Evolutionary conservation across 2,329 filamentous ascomycete genomes (phyloP).

Genomic region (Hansfordia pulvinata): DNA sequence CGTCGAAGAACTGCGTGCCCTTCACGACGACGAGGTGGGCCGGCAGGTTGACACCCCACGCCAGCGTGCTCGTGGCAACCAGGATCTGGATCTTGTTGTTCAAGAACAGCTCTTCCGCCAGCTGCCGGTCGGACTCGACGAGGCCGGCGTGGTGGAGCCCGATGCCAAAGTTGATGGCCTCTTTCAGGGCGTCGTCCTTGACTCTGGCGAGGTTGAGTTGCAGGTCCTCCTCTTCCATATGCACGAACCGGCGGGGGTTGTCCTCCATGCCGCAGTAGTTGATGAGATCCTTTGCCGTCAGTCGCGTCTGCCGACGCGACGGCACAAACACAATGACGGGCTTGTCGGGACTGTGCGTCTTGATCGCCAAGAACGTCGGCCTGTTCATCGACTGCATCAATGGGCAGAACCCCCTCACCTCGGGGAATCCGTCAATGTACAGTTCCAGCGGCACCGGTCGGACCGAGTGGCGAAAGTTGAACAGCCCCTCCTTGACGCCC

Average conservation of each 20-base stretch:
- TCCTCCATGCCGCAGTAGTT: conserved; percentile 98
- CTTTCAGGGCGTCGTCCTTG: conserved; percentile 83
- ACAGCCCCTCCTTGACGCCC: conserved; percentile 86
- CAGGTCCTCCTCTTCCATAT: conserved; percentile 90
- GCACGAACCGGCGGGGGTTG: conserved; percentile 82
- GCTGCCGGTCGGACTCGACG: conserved; percentile 81
- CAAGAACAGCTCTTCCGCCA: conserved; percentile 88
- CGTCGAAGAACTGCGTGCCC: conserved; percentile 95
- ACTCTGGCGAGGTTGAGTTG: conserved; percentile 77
- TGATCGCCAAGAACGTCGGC: conserved; percentile 90
- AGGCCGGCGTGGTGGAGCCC: conserved; percentile 94
- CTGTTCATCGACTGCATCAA: conserved; percentile 99
- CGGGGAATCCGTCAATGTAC: conserved; percentile 94
- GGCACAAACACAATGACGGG: conserved; percentile 98
- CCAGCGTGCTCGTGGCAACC: conserved; percentile 87
- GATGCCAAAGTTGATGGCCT: conserved; percentile 95
- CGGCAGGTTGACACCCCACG: conserved; percentile 96
- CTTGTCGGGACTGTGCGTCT: conserved; percentile 90
- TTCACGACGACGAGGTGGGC: conserved; percentile 96
- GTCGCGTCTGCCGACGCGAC: conserved; percentile 81
- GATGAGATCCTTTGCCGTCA: conserved; percentile 92
- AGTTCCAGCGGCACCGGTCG: conserved; percentile 91
- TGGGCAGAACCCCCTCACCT: conserved; percentile 88
- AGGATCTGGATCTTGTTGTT: conserved; percentile 98
- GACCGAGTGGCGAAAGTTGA: conserved; percentile 96